Percentiles rank a stretch among this genome's conserved stretches.
Evolutionary conservation across 768 basidiomycete species (phyloP).

Genomic region (Vishniacozyma victoriae): DNA sequence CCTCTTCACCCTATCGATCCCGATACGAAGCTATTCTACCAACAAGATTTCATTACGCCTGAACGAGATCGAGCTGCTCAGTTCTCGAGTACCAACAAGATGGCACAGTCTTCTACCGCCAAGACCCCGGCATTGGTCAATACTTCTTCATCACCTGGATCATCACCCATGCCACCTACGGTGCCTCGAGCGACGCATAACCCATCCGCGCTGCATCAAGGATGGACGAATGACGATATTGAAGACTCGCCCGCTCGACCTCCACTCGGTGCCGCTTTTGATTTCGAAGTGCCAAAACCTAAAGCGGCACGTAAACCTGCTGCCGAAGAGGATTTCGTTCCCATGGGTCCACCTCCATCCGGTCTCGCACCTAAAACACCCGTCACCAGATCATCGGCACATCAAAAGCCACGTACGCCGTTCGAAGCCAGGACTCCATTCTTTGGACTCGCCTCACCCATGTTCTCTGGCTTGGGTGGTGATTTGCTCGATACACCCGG

Average conservation of each 20-base stretch:
- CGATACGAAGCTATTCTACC: conserved; percentile 16
- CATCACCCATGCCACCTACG: conserved; percentile 39
- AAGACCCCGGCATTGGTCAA: conserved; percentile 38
- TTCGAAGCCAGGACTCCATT: conserved; percentile 9
- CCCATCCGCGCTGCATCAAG: conserved; percentile 27
- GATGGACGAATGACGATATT: conserved; percentile 36
- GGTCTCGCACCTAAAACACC: conserved; percentile 32
- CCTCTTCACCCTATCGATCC: conserved; percentile 20
- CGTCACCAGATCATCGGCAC: conserved; percentile 24
- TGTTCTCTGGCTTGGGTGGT: conserved; percentile 14
- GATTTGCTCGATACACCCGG: conserved; percentile 18
- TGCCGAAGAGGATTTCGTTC: conserved; percentile 18
- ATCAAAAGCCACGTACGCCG: background rate
- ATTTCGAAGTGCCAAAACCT: conserved; percentile 32
- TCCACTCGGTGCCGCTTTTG: conserved; percentile 29
- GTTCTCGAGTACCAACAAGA: conserved; percentile 5
- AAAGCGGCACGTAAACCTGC: conserved; percentile 5
- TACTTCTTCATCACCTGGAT: conserved; percentile 34
- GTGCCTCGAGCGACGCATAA: conserved; percentile 29
- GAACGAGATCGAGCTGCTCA: conserved; percentile 22
- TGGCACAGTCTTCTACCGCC: conserved; percentile 20
- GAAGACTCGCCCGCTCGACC: conserved; percentile 12
- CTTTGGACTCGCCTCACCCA: no score
- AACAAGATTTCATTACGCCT: conserved; percentile 34
- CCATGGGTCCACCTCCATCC: background rate